Evolutionary conservation across 495 filamentous ascomycete species (phyloP).

Genomic region (Beverwykella pulmonaria): DNA sequence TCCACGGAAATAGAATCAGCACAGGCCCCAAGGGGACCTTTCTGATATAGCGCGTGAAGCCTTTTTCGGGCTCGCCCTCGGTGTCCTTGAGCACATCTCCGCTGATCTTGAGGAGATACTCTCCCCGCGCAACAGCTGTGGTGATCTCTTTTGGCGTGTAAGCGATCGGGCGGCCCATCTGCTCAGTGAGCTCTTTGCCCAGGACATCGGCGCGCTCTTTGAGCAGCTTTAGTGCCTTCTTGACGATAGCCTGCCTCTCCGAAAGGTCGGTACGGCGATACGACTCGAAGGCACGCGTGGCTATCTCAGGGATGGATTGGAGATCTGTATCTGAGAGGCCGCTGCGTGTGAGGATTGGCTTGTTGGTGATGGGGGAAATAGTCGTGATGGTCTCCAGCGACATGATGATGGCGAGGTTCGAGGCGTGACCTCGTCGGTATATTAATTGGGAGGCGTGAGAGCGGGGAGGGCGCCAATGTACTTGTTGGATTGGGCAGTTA

Average conservation of each 20-base stretch:
- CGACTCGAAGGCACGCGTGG: conserved; percentile 69
- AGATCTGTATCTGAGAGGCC: conserved; percentile 70
- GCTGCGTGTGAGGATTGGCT: conserved; percentile 72
- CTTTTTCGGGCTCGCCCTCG: conserved; percentile 75
- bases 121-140: conserved; percentile 77
- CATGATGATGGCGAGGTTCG: conserved; percentile 63
- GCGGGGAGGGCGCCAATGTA: conserved; percentile 14
- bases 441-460: conserved; percentile 25
- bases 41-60: conserved; percentile 85
- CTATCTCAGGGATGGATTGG: conserved; percentile 62
- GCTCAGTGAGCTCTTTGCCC: conserved; percentile 81
- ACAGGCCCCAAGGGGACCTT: conserved; percentile 84
- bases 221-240: conserved; percentile 70
- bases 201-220: conserved; percentile 72
- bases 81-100: conserved; percentile 71
- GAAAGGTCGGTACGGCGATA: conserved; percentile 66
- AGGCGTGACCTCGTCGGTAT: conserved; percentile 17
- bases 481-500: neutral
- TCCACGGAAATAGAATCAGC: conserved; percentile 91
- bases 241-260: conserved; percentile 74
- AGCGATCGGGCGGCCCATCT: conserved; percentile 91
- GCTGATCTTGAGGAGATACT: conserved; percentile 81
- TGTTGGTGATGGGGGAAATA: conserved; percentile 84
- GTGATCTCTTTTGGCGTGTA: conserved; percentile 79
- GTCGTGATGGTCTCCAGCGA: conserved; percentile 80